Base-by-base conservation (phyloP, 371 early-diverging fungal genomes). In the Mucor sp. region DNA sequence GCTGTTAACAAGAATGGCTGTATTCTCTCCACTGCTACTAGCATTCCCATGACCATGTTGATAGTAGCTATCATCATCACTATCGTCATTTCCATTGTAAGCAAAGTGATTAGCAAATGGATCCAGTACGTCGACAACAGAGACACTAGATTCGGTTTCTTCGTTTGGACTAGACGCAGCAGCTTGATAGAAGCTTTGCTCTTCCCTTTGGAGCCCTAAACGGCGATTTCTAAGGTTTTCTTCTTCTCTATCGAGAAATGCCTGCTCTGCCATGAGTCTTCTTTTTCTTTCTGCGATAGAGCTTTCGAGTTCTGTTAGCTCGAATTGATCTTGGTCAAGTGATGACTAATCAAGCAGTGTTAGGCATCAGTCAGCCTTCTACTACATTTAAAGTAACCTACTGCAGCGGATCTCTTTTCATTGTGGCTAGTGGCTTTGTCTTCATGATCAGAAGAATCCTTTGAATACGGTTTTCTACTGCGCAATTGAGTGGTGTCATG, bases 211-310 rank as follows among this genome's bases (percentile, higher is more conserved):
- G 17, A 78, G 48, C 6, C 50, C 65, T 32, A 72, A 37, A 6
- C 64, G 70, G 21, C 74, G 65, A 4, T 65, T 63, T 58, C 64
- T 62, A n/a, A 75, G 37, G 15, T 66, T 58, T 39, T 65, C 39
- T 39, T 75, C 76, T 30, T 65, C 69, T 59, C 68, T 58, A 19
- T 73, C 71, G 50, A 78, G 62, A 35, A 66, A 56, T 19, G 65
- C 68, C 55, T 66, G 66, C 66, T 78, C 74, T 35, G 44, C 62
- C 63, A 55, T 59, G 19, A 78, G 44, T 33, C 35, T 58, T n/a
- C 58, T 44, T 28, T 68, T 69, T 44, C 74, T 56, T 50, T 74
- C 69, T 14, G 61, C 28, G 32, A 78, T 65, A 12, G 53, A 55
- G 9, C 58, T 50, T 60, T 73, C 74, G 33, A 78, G 66, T 21